Base-by-base conservation (phyloP, 2,329 filamentous ascomycete genomes). In the Aulographum hederae region DNA sequence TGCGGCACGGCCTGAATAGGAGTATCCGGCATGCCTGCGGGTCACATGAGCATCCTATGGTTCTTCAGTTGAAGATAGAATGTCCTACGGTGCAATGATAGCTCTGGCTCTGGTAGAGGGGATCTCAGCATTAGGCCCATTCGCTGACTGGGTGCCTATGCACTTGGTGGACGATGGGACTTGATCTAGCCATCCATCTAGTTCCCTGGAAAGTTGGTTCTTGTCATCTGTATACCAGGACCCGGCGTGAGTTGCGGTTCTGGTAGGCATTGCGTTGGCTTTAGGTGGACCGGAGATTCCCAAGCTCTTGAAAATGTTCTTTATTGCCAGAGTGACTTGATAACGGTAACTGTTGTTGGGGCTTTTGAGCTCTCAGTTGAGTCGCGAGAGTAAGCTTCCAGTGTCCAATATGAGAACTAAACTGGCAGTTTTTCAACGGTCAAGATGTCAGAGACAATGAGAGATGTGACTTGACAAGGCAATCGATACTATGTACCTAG, bases 1-100 rank as follows among this genome's bases (percentile, higher is more conserved):
- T 27, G 89, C 89, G 42, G 82, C 86, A 25, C 75, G 70, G 5
- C 89, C 89, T 3, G 89, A 98, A 61, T 86, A 95, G 2, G 69
- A 61, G 57, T 93, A 98, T 38, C 89, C 89, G 37, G 89, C 89
- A 53, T 98, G 89, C 37, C 86, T 94, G 44, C 41, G 37, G 6
- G 17, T 21, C 6, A 31, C 46, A 46, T 50, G 43, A 52, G 45
- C 43, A 32, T 34, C 41, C 18, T 15, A 13, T 28, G 14, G 20
- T 14, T 26, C 19, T 14, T 26, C 15, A 21, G 14, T 26, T 33
- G 17, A 28, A 26, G 32, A 28, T n/a, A 26, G 13, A 31, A 35
- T 25, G 39, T 42, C 78, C 63, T 67, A 94, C 86, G 89, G 89
- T 38, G 84, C 84, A 50, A 98, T 94, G 34, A 98, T 76, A 11